Conservation (phyloP, 1,284 basidiomycete genomes). For the Caloboletus inedulis region DNA sequence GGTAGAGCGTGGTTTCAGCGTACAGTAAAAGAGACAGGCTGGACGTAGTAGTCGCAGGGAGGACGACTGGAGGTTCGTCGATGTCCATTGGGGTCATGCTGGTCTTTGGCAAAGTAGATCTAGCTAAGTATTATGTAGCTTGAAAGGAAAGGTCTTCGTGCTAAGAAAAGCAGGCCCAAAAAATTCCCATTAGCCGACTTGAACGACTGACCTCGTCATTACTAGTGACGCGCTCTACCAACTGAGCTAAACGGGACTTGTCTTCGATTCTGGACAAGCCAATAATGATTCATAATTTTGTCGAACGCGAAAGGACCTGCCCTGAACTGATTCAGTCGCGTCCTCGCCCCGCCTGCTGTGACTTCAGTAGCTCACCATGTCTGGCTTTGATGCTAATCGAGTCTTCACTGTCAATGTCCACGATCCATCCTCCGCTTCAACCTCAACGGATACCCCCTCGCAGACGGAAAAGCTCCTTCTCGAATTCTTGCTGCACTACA, state of each 20-base stretch:
- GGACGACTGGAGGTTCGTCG: conserved; percentile 68
- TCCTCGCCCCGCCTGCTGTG: conserved; percentile 1
- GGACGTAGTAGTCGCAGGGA: conserved; percentile 64
- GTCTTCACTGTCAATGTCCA: conserved; percentile 79
- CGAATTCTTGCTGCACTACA: conserved; percentile 84
- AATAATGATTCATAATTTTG: too few relatives aligned
- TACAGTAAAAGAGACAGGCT: conserved; percentile 71
- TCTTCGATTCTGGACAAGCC: fast-evolving
- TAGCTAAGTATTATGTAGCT: too few relatives aligned
- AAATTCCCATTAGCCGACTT: conserved; percentile 48
- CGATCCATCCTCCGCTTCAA: conserved; percentile 48
- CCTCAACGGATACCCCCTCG: conserved; percentile 66
- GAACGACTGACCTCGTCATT: conserved; percentile 55
- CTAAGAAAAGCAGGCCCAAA: conserved; percentile 4
- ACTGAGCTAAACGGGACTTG: conserved; percentile 49
- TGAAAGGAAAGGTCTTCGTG: background rate
- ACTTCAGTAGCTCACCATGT: conserved; percentile 38
- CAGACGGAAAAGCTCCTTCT: conserved; percentile 78
- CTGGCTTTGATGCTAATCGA: conserved; percentile 74
- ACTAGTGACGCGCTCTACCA: conserved; percentile 62
- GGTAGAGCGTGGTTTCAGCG: conserved; percentile 25
- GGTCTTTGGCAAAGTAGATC: background rate
- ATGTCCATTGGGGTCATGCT: conserved; percentile 73
- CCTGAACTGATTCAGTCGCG: conserved; percentile 39
- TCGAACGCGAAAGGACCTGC: conserved; percentile 44